Percentiles rank a stretch among this genome's conserved stretches.
Evolutionary conservation across 2,329 filamentous ascomycete species (phyloP).

Genomic region (Aspergillus eucalypticola): DNA sequence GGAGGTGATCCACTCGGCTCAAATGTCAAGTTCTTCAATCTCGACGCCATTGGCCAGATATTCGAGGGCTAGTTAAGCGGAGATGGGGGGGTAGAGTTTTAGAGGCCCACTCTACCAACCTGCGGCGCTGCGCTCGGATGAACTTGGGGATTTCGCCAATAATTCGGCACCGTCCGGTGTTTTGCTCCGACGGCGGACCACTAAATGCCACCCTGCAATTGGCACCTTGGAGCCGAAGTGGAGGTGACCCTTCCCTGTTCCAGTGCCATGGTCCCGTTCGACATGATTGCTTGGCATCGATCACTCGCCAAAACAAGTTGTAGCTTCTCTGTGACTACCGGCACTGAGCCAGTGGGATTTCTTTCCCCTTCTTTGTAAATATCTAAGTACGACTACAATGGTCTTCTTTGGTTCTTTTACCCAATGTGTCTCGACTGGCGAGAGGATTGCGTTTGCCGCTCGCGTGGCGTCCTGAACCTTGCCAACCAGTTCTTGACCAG

Average conservation of each 20-base stretch:
- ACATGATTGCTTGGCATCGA: slow-evolving; percentile 10
- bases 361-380: background rate
- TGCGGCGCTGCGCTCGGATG: background rate
- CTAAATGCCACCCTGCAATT: slow-evolving; percentile 1
- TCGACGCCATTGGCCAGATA: background rate
- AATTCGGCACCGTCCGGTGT: background rate
- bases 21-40: background rate
- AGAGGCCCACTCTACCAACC: background rate
- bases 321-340: background rate
- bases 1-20: background rate
- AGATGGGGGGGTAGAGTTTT: background rate
- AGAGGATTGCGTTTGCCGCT: background rate
- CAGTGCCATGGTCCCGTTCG: background rate
- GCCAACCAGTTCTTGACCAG: background rate
- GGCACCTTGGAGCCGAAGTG: slow-evolving; percentile 8
- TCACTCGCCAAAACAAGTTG: background rate
- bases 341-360: background rate
- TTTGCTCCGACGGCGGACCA: slow-evolving; percentile 11
- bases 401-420: background rate
- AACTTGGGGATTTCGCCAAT: slow-evolving; percentile 8
- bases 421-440: background rate
- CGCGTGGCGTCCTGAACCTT: background rate
- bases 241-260: background rate
- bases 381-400: background rate
- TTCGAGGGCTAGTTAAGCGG: background rate